Conservation (phyloP, 148 eudicot genomes). For the Pharnaceum exiguum region DNA sequence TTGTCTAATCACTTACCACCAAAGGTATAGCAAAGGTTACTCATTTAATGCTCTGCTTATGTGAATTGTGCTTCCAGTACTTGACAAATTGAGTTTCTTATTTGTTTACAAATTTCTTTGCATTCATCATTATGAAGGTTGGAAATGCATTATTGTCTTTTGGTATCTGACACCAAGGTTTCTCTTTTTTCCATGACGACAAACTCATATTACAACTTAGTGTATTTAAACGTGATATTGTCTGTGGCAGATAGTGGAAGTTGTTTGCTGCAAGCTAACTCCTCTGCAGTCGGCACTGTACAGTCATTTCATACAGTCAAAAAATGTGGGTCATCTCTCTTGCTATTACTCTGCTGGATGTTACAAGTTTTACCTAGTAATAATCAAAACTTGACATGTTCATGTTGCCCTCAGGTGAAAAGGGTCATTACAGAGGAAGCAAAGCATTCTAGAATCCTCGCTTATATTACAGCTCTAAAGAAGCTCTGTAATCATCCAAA, state of each 20-base stretch:
- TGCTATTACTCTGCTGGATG: background rate
- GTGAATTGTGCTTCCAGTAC: background rate
- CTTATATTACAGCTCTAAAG: constrained; percentile 93
- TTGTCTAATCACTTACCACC: constrained; percentile 98
- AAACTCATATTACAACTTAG: too few species aligned
- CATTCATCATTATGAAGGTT: too few species aligned
- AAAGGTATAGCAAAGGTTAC: constrained; percentile 76
- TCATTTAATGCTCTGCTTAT: too few species aligned
- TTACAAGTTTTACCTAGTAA: background rate
- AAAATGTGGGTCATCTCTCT: constrained; percentile 59
- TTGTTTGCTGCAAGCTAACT: constrained; percentile 94
- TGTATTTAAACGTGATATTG: background rate
- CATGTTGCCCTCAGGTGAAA: constrained; percentile 54
- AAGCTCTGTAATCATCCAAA: constrained; percentile 99
- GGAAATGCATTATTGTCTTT: too few species aligned
- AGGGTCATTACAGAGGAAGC: constrained; percentile 67
- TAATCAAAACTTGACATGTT: background rate
- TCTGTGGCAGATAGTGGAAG: constrained; percentile 83
- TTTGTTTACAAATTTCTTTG: too few species aligned
- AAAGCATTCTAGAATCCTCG: constrained; percentile 76
- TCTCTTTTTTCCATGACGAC: too few species aligned
- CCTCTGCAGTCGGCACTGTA: constrained; percentile 77
- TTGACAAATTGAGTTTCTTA: background rate
- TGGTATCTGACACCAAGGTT: too few species aligned
- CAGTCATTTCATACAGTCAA: constrained; percentile 85